phyloP scores from a whole-genome alignment of 2,329 filamentous ascomycete species.

The Fusarium nelsonii region DNA sequence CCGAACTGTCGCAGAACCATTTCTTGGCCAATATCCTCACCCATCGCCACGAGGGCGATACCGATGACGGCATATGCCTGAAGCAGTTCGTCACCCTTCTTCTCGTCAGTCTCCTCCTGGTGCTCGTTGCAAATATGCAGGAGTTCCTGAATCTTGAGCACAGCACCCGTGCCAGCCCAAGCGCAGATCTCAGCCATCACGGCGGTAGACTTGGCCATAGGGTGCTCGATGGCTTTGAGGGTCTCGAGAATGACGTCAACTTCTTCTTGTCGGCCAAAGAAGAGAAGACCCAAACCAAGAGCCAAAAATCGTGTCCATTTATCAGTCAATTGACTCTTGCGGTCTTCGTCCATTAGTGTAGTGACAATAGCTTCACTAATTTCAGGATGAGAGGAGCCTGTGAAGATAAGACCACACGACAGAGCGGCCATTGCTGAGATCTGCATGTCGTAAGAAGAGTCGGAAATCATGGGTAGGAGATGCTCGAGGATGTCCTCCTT shows the following conservation, averaged over 20 bases:
- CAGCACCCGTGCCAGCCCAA: conserved; percentile 96
- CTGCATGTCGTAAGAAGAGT: conserved; percentile 90
- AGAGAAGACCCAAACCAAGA: conserved; percentile 90
- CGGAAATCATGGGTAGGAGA: conserved; percentile 87
- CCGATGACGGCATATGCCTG: conserved; percentile 97
- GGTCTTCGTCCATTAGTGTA: conserved; percentile 93
- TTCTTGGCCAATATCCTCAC: conserved; percentile 97
- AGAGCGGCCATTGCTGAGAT: conserved; percentile 96
- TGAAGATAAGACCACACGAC: conserved; percentile 89
- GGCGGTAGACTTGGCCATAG: conserved; percentile 95
- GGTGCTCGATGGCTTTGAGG: conserved; percentile 95
- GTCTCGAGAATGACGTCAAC: conserved; percentile 99
- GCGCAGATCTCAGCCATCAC: conserved; percentile 96
- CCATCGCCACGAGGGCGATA: conserved; percentile 95
- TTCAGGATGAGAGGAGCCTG: conserved; percentile 91
- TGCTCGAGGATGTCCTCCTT: conserved; percentile 88
- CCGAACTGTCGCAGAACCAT: conserved; percentile 99
- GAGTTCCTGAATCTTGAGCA: conserved; percentile 96
- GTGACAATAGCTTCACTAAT: conserved; percentile 93
- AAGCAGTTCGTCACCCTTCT: conserved; percentile 93
- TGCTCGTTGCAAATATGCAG: conserved; percentile 98
- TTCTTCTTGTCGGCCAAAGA: conserved; percentile 97
- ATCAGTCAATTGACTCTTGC: conserved; percentile 90
- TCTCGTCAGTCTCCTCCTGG: conserved; percentile 92
- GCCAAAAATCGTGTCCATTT: conserved; percentile 99